A percentile compares a stretch with the other conserved stretches of the same genome.
These are phyloP conservation scores for Zymoseptoria brevis DNA, from an alignment of 2,329 filamentous ascomycete species.

Conservation along the genomic window DNA sequence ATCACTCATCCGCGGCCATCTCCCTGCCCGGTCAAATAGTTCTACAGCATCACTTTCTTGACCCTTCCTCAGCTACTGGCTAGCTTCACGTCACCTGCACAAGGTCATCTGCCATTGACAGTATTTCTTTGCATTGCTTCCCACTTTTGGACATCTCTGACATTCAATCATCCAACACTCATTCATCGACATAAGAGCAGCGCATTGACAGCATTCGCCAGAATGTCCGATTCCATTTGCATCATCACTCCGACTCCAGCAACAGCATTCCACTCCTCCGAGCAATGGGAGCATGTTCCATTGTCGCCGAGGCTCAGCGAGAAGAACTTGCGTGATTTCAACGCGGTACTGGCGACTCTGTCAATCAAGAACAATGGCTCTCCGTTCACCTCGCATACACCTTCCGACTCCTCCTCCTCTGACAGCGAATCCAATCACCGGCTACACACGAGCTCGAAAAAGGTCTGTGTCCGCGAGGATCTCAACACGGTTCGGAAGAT, in stretches of 20 bases:
- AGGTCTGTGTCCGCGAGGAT: background rate
- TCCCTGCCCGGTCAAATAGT: background rate
- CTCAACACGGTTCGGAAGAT: background rate
- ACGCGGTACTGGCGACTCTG: background rate
- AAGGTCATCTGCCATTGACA: background rate
- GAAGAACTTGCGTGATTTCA: background rate
- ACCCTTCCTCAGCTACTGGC: background rate
- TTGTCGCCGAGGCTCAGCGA: background rate
- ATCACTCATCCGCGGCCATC: background rate
- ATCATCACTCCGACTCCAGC: background rate
- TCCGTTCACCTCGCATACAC: slow-evolving; percentile 2
- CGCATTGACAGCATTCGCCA: too few relatives aligned
- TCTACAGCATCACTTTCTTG: background rate
- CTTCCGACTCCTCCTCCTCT: background rate
- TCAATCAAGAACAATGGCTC: background rate
- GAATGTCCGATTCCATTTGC: too few relatives aligned
- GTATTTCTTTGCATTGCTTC: background rate
- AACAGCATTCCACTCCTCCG: background rate
- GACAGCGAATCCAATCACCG: slow-evolving; percentile 1
- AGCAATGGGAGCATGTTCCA: background rate
- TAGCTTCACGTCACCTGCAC: background rate
- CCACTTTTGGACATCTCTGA: background rate
- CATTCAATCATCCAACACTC: background rate
- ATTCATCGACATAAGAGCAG: background rate
- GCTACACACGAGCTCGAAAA: background rate